Evolutionary conservation across 2,329 filamentous ascomycete species (phyloP), one percentile per base, ranked within the genome.

Genomic region (Cordyceps tenuipes): DNA sequence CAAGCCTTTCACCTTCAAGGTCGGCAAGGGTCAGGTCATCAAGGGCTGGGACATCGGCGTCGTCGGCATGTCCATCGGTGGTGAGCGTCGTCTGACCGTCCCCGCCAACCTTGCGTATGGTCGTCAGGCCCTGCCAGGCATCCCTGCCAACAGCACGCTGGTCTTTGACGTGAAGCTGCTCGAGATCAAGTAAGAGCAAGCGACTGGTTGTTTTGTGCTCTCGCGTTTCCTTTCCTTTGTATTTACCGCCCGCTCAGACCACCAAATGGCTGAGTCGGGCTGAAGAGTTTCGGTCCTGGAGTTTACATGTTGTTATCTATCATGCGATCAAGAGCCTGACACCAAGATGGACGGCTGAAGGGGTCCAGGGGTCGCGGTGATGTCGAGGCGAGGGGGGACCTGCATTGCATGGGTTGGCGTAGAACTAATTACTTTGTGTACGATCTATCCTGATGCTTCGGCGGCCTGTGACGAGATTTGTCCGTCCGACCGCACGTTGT

Each of bases 21-120:
- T 95, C 63, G 95, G 94, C 67, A 85, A 87, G 72, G 92, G 92
- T 63, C 90, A 97, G 76, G 95, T 99, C 70, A 99, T 99, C 81
- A 94, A 96, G 83, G 94, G 94, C 67, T 97, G 94, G 95, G 95
- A 99, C 74, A 84, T 97, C 65, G 94, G 94, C 77, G 80, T 99
- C 67, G 82, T 83, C 67, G 95, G 95, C 76, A 97, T 99, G 91
- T 81, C 87, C 67, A 87, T 92, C 67, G 94, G 94, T 70, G 91
- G 91, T 69, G 95, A 99, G 82, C 90, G 94, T 70, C 88, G 94
- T 67, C 82, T 99, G 69, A 92, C 86, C 64, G 91, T 99, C 69
- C 95, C 95, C 52, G 81, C 94, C 52, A 79, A 88, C 69, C 85
- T 93, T 62, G 95, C 89, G 68, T 99, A 99, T 75, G 94, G 95